These are phyloP conservation scores for Parascedosporium putredinis DNA, from an alignment of 2,329 filamentous ascomycete genomes.

Conservation along the genomic window DNA sequence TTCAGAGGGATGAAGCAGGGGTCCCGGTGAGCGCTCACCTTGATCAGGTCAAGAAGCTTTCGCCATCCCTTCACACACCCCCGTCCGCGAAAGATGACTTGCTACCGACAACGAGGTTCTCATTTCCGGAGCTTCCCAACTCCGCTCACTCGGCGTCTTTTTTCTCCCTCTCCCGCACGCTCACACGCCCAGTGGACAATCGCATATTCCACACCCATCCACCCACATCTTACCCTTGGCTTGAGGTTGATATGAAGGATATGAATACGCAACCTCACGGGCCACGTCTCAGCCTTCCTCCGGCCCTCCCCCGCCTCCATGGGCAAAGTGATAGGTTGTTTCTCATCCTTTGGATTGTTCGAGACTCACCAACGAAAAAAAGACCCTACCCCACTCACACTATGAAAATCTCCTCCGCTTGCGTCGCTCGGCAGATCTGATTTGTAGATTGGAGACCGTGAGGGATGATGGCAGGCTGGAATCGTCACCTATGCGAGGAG, in stretches of 20 bases:
- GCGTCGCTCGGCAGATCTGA: not conserved
- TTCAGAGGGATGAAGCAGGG: not conserved
- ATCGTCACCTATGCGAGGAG: not conserved
- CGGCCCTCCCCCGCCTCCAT: too few species aligned
- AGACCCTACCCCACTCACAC: not conserved
- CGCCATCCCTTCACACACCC: not conserved
- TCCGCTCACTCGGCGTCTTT: too few species aligned
- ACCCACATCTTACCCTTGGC: too few species aligned
- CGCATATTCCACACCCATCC: too few species aligned
- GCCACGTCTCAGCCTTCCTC: too few species aligned
- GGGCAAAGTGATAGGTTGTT: too few species aligned
- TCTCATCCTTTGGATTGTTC: not conserved
- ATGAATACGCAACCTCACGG: too few species aligned
- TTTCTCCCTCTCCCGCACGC: too few species aligned
- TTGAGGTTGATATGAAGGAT: too few species aligned
- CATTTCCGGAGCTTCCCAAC: constrained; percentile 1
- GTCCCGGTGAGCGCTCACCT: not conserved
- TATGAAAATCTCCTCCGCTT: not conserved
- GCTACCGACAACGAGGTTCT: not conserved
- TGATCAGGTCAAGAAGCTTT: not conserved
- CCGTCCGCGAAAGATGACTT: not conserved
- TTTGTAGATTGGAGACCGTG: too few species aligned
- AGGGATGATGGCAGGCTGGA: not conserved
- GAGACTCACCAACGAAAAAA: too few species aligned
- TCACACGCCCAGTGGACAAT: too few species aligned